phyloP scores from a whole-genome alignment of 257 asterid species.

The Solanum chmielewskii region DNA sequence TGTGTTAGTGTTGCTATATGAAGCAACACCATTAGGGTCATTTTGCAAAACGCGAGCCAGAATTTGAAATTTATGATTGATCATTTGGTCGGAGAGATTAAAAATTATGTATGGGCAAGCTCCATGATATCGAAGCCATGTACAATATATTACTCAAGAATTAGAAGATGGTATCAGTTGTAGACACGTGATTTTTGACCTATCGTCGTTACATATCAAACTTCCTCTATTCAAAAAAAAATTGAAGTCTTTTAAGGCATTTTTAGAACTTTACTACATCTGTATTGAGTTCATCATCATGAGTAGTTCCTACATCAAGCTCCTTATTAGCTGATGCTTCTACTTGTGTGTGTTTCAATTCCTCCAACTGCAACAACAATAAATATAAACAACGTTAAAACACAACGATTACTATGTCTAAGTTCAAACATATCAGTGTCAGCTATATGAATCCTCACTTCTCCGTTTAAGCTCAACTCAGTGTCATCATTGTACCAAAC shows the following conservation, averaged over 20 bases:
- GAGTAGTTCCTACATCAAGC: constrained; percentile 12
- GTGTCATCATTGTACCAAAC: neutral
- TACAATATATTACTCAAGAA: neutral
- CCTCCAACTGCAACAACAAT: constrained; percentile 48
- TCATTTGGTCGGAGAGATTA: neutral
- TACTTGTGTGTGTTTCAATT: constrained; percentile 25
- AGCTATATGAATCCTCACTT: neutral
- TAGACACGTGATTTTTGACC: neutral
- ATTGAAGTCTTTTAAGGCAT: neutral
- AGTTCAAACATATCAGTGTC: neutral
- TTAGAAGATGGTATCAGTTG: neutral
- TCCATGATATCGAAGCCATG: neutral
- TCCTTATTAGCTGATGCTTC: constrained; percentile 30
- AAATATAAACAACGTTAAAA: neutral
- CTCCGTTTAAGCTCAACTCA: neutral
- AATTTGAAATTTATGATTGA: neutral
- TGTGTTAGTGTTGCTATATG: neutral
- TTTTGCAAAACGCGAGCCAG: neutral
- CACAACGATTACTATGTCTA: neutral
- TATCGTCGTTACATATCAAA: neutral
- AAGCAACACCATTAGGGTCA: neutral
- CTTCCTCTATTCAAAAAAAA: neutral
- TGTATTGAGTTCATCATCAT: constrained; percentile 5
- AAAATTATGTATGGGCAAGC: neutral
- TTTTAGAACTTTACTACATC: neutral